These are phyloP conservation scores for Talaromyces marneffei DNA, from an alignment of 2,329 filamentous ascomycete genomes.

Conservation along the genomic window DNA sequence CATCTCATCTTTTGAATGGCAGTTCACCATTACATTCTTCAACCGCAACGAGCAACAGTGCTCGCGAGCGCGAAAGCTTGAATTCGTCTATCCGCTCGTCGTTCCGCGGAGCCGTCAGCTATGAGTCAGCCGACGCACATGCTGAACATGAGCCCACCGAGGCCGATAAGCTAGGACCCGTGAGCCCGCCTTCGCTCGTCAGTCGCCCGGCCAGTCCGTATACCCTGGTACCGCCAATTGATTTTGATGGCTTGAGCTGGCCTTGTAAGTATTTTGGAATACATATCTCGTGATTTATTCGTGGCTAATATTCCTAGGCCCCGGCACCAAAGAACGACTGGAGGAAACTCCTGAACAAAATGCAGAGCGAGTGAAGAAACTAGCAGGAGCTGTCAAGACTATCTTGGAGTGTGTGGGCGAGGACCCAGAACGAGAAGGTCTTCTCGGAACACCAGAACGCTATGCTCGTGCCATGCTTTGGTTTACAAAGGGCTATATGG, in stretches of 20 bases:
- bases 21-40: constrained; percentile 46
- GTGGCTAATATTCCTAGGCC: constrained; percentile 25
- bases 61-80: constrained; percentile 51
- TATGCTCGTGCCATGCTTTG: constrained; percentile 95
- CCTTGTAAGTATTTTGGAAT: constrained; percentile 37
- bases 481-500: constrained; percentile 94
- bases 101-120: constrained; percentile 37
- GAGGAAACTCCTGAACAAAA: constrained; percentile 55
- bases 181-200: constrained; percentile 47
- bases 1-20: constrained; percentile 54
- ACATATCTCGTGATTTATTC: neutral
- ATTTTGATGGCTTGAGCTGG: constrained; percentile 50
- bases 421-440: constrained; percentile 58
- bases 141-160: constrained; percentile 13
- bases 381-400: constrained; percentile 58
- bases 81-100: constrained; percentile 56
- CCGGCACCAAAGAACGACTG: constrained; percentile 46
- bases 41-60: constrained; percentile 27
- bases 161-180: constrained; percentile 43
- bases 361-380: constrained; percentile 52
- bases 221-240: constrained; percentile 45
- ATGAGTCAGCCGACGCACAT: constrained; percentile 21
- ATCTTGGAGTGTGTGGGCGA: constrained; percentile 62
- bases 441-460: constrained; percentile 66
- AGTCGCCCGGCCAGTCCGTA: constrained; percentile 49